phyloP scores from a whole-genome alignment of 2,329 filamentous ascomycete species.

The Endocalyx cinctus region DNA sequence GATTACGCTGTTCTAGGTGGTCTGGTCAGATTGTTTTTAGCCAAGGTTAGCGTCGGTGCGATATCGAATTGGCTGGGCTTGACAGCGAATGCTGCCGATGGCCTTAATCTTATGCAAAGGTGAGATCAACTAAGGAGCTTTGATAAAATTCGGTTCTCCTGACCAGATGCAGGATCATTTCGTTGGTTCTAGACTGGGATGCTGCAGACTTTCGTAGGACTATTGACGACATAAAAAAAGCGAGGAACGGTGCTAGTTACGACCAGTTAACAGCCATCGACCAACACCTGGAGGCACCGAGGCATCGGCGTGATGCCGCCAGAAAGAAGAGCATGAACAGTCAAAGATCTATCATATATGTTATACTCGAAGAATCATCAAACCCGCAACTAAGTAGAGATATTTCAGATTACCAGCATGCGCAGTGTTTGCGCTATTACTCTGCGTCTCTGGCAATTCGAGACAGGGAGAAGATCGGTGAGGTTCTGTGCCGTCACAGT shows the following conservation, averaged over 20 bases:
- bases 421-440: slow-evolving; percentile 64
- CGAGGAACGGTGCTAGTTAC: slow-evolving; percentile 53
- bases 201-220: slow-evolving; percentile 63
- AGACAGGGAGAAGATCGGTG: slow-evolving; percentile 68
- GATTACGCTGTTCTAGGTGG: no score
- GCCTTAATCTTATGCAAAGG: slow-evolving; percentile 74
- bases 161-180: slow-evolving; percentile 56
- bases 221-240: slow-evolving; percentile 59
- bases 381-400: slow-evolving; percentile 40
- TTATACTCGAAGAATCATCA: slow-evolving; percentile 57
- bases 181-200: slow-evolving; percentile 69
- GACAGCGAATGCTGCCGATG: slow-evolving; percentile 66
- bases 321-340: slow-evolving; percentile 50
- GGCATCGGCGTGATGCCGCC: slow-evolving; percentile 53
- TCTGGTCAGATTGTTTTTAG: slow-evolving; percentile 66
- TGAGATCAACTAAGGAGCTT: slow-evolving; percentile 13
- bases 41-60: slow-evolving; percentile 71
- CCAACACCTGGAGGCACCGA: slow-evolving; percentile 47
- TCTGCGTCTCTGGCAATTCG: slow-evolving; percentile 65
- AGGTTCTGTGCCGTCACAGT: slow-evolving; percentile 60
- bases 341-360: slow-evolving; percentile 57
- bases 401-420: slow-evolving; percentile 57
- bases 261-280: slow-evolving; percentile 58
- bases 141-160: slow-evolving; percentile 1
- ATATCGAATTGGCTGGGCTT: slow-evolving; percentile 77